Base-by-base conservation (phyloP, 306 rosid genomes). In the Cyclanthera cordifolia region DNA sequence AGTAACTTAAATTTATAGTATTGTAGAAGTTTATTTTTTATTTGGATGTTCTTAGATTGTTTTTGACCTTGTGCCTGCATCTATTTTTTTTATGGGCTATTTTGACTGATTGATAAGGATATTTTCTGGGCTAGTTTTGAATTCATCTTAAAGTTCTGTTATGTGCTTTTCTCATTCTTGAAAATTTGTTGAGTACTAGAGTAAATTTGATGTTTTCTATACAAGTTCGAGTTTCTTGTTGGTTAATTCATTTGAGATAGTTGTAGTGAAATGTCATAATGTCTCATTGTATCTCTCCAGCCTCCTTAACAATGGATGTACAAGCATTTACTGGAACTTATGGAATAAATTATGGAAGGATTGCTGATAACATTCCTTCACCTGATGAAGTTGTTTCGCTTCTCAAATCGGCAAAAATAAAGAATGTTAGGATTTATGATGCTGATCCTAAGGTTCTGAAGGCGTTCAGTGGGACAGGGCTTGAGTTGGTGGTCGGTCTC, bases 261-360 rank as follows among this genome's bases (percentile, higher is more conserved):
- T 43, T 61, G 7, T 65, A 21, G 53, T 64, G 6, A 45, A 45
- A 43, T 25, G 2, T 65, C 39, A 43, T 2, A 0, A 43, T 24
- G 0, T 64, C 37, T 64, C 2, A 1, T 45, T 65, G 0, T 65
- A 7, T 65, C 25, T 47, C 41, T 46, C 25, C 71, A 66, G 71
- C 71, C 71, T 66, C 71, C 71, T 45, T 39, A 50, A 61, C 53
- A 41, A 24, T 72, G 67, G 59, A 55, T 6, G 67, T 72, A 2
- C 69, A 72, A 45, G 75, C 75, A 46, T 72, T 90, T 85, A 86
- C 95, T 0, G 99, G 96, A 69, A 85, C 95, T 0, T 93, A 93
- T 60, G 99, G 96, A 66, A 88, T 93, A 76, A 93, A 93, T 83
- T 93, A 93, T 69, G 99, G 99, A 68, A 88, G 95, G 76, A 79